Percentiles rank a stretch among this genome's conserved stretches.
Conservation (phyloP, 192 early-diverging fungal species). For the Backusella mclennaniae region DNA sequence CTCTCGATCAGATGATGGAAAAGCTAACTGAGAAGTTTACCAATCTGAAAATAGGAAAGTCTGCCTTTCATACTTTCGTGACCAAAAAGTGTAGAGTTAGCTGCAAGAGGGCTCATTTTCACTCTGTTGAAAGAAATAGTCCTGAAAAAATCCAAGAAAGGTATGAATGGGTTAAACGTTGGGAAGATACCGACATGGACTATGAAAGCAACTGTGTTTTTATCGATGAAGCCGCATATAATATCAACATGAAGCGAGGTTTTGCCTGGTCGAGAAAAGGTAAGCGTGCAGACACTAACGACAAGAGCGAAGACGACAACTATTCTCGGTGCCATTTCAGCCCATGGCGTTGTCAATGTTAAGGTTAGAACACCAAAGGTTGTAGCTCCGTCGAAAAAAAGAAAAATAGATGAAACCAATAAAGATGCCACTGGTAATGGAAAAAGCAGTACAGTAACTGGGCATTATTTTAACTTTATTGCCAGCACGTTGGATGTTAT, state of each 20-base stretch:
- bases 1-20: not conserved
- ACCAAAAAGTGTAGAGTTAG: not conserved
- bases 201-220: not conserved
- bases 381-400: not conserved
- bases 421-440: not conserved
- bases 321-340: not conserved
- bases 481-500: constrained; percentile 7
- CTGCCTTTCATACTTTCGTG: not conserved
- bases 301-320: not conserved
- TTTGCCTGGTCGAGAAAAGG: not conserved
- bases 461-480: not conserved
- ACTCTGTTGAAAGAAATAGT: not conserved
- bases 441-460: not conserved
- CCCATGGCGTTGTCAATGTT: not conserved
- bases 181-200: not conserved
- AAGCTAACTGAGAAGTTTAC: not conserved
- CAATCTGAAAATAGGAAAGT: not conserved
- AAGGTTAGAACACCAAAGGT: not conserved
- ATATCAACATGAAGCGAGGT: not conserved
- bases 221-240: not conserved
- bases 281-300: not conserved
- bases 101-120: not conserved
- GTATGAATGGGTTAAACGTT: not conserved
- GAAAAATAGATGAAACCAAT: not conserved
- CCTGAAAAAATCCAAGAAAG: not conserved